A percentile compares a stretch with the other conserved stretches of the same genome.
These are phyloP conservation scores for Hyaloscypha hepaticicola DNA, from an alignment of 495 filamentous ascomycete species.

Conservation along the genomic window DNA sequence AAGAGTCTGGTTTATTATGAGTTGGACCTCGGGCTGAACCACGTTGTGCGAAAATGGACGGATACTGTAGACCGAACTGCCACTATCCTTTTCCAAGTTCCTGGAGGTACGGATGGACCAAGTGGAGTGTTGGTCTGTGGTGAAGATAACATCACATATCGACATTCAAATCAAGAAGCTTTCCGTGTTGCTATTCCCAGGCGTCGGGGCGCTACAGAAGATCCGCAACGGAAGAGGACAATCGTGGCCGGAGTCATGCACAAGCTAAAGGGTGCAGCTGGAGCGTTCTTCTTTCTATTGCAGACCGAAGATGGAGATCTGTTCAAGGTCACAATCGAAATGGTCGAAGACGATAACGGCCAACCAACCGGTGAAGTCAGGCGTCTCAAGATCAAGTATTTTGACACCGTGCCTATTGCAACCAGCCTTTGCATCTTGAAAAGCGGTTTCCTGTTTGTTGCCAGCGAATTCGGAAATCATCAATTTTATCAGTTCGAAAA, in stretches of 20 bases:
- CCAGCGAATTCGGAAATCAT: constrained; percentile 88
- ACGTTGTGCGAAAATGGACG: constrained; percentile 93
- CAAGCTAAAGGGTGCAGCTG: constrained; percentile 77
- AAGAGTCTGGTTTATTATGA: constrained; percentile 96
- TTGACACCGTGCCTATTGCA: constrained; percentile 90
- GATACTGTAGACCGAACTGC: constrained; percentile 90
- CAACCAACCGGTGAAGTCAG: constrained; percentile 77
- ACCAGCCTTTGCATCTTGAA: constrained; percentile 87
- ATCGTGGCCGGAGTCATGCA: constrained; percentile 94
- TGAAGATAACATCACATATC: constrained; percentile 91
- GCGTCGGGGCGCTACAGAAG: constrained; percentile 80
- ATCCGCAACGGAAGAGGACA: constrained; percentile 82
- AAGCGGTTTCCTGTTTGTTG: constrained; percentile 93
- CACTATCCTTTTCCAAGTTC: constrained; percentile 90
- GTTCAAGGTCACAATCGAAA: constrained; percentile 93
- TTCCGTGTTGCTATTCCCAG: constrained; percentile 89
- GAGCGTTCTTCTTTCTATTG: constrained; percentile 93
- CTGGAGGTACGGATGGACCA: constrained; percentile 89
- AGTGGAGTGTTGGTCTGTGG: constrained; percentile 94
- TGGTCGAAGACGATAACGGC: constrained; percentile 77
- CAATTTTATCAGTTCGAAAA: constrained; percentile 98
- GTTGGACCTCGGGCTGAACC: constrained; percentile 92
- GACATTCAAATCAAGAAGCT: constrained; percentile 86
- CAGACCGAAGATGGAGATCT: constrained; percentile 96
- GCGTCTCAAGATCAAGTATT: constrained; percentile 91